phyloP scores from a whole-genome alignment of 805 yeast species.

The Monosporozyma siamensis region DNA sequence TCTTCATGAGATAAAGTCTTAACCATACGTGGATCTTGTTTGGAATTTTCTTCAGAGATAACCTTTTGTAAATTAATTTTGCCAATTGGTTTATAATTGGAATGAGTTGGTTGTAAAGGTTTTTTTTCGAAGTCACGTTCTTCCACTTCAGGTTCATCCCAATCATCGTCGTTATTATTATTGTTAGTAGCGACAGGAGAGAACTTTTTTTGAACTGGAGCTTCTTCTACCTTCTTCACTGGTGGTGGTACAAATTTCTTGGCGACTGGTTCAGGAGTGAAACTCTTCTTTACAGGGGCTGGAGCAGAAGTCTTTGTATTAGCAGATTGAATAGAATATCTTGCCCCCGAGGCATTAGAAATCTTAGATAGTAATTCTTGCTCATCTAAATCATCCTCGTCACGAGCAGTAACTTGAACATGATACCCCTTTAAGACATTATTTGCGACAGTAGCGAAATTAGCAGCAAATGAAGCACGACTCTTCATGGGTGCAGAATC shows the following conservation, averaged over 20 bases:
- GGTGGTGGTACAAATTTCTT: too few species aligned
- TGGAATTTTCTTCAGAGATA: constrained; percentile 35
- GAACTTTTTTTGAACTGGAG: too few species aligned
- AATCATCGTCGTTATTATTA: constrained; percentile 34
- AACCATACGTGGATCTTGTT: constrained; percentile 34
- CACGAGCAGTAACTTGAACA: constrained; percentile 95
- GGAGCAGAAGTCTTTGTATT: constrained; percentile 17
- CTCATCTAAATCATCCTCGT: constrained; percentile 77
- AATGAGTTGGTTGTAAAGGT: constrained; percentile 34
- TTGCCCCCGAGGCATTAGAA: constrained; percentile 90
- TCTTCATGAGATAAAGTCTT: constrained; percentile 1
- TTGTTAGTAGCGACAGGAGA: too few species aligned
- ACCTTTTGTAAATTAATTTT: constrained; percentile 42
- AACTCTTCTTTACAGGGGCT: neutral
- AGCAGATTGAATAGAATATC: constrained; percentile 63
- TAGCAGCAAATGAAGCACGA: constrained; percentile 65
- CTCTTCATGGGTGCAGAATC: constrained; percentile 82
- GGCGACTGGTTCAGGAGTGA: constrained; percentile 15
- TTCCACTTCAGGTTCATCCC: constrained; percentile 39
- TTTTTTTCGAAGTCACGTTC: constrained; percentile 43
- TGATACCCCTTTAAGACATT: constrained; percentile 74
- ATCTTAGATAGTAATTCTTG: constrained; percentile 65
- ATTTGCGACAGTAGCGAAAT: constrained; percentile 62
- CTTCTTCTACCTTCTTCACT: too few species aligned
- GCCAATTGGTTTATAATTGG: constrained; percentile 55